These are phyloP conservation scores for Skeletonema menzelii DNA, from an alignment of 108 stramenopile species.

Conservation along the genomic window DNA sequence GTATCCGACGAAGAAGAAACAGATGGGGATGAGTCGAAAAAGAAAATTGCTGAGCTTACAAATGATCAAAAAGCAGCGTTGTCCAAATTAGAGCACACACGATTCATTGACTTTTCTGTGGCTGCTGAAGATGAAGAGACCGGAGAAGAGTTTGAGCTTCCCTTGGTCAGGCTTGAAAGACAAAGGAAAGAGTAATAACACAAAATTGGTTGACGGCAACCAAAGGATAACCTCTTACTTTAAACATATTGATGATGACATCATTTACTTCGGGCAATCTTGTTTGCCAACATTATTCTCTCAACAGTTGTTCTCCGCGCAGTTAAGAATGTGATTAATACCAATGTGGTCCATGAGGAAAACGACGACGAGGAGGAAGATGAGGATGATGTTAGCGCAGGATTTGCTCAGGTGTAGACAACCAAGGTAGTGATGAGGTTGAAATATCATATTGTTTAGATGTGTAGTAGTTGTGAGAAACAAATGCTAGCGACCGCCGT, in stretches of 20 bases:
- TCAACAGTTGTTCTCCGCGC: too few species aligned
- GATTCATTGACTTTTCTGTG: constrained; percentile 67
- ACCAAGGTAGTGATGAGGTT: too few species aligned
- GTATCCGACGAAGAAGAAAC: constrained; percentile 17
- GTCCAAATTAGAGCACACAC: constrained; percentile 24
- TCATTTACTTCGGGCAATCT: background rate
- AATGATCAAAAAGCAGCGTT: constrained; percentile 27
- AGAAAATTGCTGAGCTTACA: constrained; percentile 8
- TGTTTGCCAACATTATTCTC: too few species aligned
- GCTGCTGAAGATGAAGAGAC: constrained; percentile 70
- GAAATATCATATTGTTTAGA: too few species aligned
- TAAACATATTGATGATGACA: background rate
- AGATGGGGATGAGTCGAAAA: constrained; percentile 8
- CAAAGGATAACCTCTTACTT: too few species aligned
- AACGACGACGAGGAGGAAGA: too few species aligned
- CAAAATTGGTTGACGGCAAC: background rate
- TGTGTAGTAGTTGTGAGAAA: too few species aligned
- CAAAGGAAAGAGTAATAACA: background rate
- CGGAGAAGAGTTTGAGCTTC: constrained; percentile 80
- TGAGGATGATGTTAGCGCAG: background rate
- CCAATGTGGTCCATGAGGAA: too few species aligned
- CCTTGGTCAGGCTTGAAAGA: constrained; percentile 47
- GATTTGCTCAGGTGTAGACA: background rate
- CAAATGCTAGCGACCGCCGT: too few species aligned
- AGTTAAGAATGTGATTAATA: too few species aligned